These are phyloP conservation scores for Apostasia shenzhenica DNA, from an alignment of 106 monocot genomes.

Conservation along the genomic window DNA sequence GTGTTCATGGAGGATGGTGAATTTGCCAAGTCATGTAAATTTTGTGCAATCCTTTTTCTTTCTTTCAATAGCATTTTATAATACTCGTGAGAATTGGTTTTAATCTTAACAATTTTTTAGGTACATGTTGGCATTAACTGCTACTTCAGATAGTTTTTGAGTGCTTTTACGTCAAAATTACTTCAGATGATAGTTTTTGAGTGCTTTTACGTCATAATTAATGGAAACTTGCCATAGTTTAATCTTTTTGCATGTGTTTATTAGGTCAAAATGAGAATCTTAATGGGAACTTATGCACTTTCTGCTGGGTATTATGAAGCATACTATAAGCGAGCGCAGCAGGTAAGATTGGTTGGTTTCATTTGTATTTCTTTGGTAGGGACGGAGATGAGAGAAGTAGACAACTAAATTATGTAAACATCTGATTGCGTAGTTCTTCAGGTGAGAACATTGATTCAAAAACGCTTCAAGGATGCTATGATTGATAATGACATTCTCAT, in stretches of 20 bases:
- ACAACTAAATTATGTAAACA: background rate
- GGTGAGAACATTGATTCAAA: slow-evolving; percentile 92
- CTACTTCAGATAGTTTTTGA: no score
- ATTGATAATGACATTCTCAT: slow-evolving; percentile 74
- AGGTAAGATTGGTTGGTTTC: slow-evolving; percentile 35
- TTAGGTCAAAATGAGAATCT: slow-evolving; percentile 97
- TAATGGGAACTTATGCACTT: slow-evolving; percentile 98
- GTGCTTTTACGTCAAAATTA: no score
- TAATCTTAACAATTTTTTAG: no score
- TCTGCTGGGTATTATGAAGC: slow-evolving; percentile 98
- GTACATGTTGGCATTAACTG: no score
- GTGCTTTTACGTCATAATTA: no score
- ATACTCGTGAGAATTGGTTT: no score
- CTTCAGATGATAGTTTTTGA: no score
- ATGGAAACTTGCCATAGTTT: no score
- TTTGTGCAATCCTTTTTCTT: no score
- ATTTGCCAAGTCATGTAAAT: no score
- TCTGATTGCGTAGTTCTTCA: slow-evolving; percentile 26
- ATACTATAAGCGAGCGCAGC: slow-evolving; percentile 93
- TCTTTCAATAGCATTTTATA: no score
- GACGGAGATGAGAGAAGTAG: background rate
- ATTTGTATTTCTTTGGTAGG: background rate
- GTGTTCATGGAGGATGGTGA: no score
- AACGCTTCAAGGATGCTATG: slow-evolving; percentile 84
- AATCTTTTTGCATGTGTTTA: background rate